A percentile compares a stretch with the other conserved stretches of the same genome.
Conservation (phyloP, 352 stramenopile genomes). For the Phytophthora pseudosyringae region DNA sequence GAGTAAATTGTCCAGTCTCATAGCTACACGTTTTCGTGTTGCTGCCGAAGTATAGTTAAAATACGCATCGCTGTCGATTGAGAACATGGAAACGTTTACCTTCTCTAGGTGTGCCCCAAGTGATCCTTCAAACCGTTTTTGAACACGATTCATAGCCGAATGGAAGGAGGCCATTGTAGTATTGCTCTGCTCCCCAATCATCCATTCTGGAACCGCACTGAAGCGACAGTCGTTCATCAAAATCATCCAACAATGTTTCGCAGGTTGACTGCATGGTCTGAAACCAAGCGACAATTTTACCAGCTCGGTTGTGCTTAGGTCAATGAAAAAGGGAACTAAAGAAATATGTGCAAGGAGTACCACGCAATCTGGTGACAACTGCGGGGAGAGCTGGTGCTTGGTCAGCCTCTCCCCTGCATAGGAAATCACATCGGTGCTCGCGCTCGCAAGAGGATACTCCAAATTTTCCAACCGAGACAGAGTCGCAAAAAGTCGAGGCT, state of each 20-base stretch:
- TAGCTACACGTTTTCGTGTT: conserved; percentile 21
- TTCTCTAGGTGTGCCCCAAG: conserved; percentile 3
- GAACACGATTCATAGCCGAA: conserved; percentile 14
- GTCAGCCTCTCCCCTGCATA: conserved; percentile 17
- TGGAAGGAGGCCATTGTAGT: neutral
- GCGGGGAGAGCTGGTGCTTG: conserved; percentile 13
- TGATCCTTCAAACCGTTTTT: conserved; percentile 16
- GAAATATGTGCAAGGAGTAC: conserved; percentile 30
- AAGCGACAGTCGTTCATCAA: conserved; percentile 12
- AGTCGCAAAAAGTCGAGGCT: conserved; percentile 16
- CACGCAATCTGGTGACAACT: conserved; percentile 21
- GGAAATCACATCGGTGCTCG: conserved; percentile 1
- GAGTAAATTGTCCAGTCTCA: conserved; percentile 22
- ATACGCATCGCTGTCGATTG: conserved; percentile 22
- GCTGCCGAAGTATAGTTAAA: conserved; percentile 2
- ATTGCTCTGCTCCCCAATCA: conserved; percentile 4
- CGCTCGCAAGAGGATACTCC: conserved; percentile 1
- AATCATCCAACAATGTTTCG: conserved; percentile 5
- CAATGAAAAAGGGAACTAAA: conserved; percentile 40
- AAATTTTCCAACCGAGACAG: conserved; percentile 24
- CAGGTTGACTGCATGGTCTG: conserved; percentile 11
- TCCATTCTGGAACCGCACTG: conserved; percentile 29
- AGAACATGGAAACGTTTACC: conserved; percentile 7
- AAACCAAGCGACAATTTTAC: conserved; percentile 40
- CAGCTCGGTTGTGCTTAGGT: conserved; percentile 32